Base-by-base conservation (phyloP, 805 yeast species). In the Schizosaccharomyces octosporus region DNA sequence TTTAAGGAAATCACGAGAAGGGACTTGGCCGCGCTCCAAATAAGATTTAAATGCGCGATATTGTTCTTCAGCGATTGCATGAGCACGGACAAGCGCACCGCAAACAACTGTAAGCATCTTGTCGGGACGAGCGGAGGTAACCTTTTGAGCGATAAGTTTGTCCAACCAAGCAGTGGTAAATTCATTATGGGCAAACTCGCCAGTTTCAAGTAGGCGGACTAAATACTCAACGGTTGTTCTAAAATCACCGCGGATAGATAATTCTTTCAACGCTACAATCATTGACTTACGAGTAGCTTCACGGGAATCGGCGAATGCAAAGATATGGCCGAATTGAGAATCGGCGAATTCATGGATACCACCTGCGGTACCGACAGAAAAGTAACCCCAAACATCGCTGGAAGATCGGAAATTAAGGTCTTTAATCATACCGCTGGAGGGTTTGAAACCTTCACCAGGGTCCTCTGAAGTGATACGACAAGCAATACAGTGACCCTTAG, bases 81-180 rank as follows among this genome's bases (percentile, higher is more conserved):
- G 88, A 43, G 97, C 96, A 72, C 86, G 87, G n/a, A 97, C 84
- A 24, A 86, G 95, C 61, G 98, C 98, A 74, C 99, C 99, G 75
- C 97, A 89, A 62, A 93, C 79, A 60, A 90, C 93, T 42, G 98
- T 97, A 63, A 89, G 71, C 61, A 81, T 79, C 57, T 88, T 81
- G 72, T 94, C 97, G 54, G 98, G 98, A 74, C 97, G 83, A 74
- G 93, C 97, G 51, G 96, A 95, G 48, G 98, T 93, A 72, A 94
- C 81, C 69, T 85, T 88, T 73, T 87, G 86, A 64, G 95, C 78
- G 69, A 93, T 93, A 69, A 93, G 80, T 73, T 90, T 97, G 73
- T 93, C 98, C 69, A 93, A 81, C 99, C 99, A 93, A 62, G 97
- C 97, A 63, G 99, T 93, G 63, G 98, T 93, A 69, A 93, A 90